Evolutionary conservation across 2,329 filamentous ascomycete genomes (phyloP), one percentile per base, ranked within the genome.

Genomic region (Dendrostoma leiphaemia): DNA sequence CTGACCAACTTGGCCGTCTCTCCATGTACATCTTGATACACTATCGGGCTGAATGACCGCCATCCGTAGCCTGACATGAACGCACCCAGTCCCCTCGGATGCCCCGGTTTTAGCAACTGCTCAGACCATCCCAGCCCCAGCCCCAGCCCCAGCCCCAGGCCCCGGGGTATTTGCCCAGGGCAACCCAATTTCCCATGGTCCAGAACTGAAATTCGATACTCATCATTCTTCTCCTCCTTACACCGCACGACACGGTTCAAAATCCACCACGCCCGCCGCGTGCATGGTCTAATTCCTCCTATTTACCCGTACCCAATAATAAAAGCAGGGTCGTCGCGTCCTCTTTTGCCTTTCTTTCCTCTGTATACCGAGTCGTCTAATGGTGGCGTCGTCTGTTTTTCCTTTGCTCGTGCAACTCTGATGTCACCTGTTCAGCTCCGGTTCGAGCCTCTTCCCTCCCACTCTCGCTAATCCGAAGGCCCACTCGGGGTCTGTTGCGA

Each of bases 401-500:
- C 21, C 24, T n/a, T 32, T 17, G n/a, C 40, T 32, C 29, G 40
- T 38, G 23, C 12, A 19, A 24, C 31, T 24, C 48, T 51, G 48
- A 51, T 51, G 48, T 45, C 40, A 51, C 40, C 9, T 21, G 44
- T 10, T 23, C 17, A 37, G 38, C 40, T 29, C 34, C 38, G 34
- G 38, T 32, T 40, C n/a, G 15, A 37, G 28, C 29, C 26, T 32
- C 41, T 45, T 31, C 21, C 13, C 29, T 35, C 31, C 41, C 26
- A 51, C 48, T 43, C n/a, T 51, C 48, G 48, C 48, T 43, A 51
- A 44, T 24, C 26, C 24, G 15, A 21, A 34, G 44, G 29, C 44
- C 44, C 17, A 17, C 43, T 29, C 38, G 5, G 31, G 29, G 29
- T 34, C 24, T 26, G 40, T 34, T 26, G 29, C 38, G 31, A 19